phyloP scores from a whole-genome alignment of 202 grass and related monocot genomes.

The Eragrostis tef region DNA sequence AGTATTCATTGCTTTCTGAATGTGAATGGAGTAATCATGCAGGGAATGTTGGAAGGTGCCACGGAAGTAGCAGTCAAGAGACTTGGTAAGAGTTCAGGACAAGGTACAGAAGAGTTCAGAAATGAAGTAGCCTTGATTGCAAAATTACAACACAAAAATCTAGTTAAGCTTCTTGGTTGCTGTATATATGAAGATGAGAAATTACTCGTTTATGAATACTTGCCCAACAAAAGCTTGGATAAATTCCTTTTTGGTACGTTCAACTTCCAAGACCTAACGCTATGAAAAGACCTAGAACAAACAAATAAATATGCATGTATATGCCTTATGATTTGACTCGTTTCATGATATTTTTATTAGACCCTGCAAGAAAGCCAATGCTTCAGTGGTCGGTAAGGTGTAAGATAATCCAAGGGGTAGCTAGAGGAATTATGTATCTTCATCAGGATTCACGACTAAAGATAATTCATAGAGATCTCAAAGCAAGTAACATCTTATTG shows the following conservation, averaged over 20 bases:
- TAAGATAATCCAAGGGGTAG: constrained; percentile 57
- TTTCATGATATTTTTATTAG: constrained; percentile 33
- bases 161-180: constrained; percentile 48
- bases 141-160: constrained; percentile 54
- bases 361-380: constrained; percentile 22
- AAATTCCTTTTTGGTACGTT: constrained; percentile 51
- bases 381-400: constrained; percentile 54
- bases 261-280: no score
- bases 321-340: no score
- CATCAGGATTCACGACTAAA: constrained; percentile 63
- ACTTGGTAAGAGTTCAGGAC: not conserved
- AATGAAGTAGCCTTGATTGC: no score
- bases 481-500: constrained; percentile 69
- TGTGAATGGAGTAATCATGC: no score
- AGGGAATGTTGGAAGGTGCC: no score
- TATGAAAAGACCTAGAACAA: no score
- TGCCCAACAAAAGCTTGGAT: constrained; percentile 41
- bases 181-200: constrained; percentile 55
- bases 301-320: not conserved
- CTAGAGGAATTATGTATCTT: constrained; percentile 58
- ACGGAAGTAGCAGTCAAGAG: constrained; percentile 49
- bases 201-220: not conserved
- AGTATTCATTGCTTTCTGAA: no score
- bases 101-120: no score
- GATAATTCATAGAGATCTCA: constrained; percentile 68